Evolutionary conservation across 768 basidiomycete genomes (phyloP), one percentile per base, ranked within the genome.

Genomic region (Clavulina sp.): DNA sequence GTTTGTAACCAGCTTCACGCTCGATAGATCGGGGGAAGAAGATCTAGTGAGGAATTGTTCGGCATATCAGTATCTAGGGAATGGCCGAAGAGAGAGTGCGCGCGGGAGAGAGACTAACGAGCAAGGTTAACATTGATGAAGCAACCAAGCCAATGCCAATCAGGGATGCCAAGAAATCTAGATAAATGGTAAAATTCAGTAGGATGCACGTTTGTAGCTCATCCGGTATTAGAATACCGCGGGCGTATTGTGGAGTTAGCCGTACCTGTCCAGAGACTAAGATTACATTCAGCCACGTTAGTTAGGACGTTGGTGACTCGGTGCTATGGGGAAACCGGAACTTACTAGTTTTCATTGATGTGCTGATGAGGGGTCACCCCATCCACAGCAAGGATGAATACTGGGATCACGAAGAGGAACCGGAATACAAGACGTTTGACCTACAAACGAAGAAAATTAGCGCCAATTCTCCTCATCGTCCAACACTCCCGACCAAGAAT

Each of bases 21-120:
- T 81, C 73, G 41, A 80, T 71, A 4, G 80, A 81, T 36, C 84
- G 80, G 49, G 84, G 84, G 68, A 86, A 87, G 70, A 87, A 87
- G 32, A 86, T 83, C 48, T 49, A n/a, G n/a, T n/a, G n/a, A n/a
- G 43, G 1, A 49, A 49, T n/a, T 34, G 16, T 7, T 7, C 24
- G 32, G 9, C 48, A 26, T 23, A 13, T 18, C 16, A 18, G 7
- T 16, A 18, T 46, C 43, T 16, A 13, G 26, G 26, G 26, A 24
- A n/a, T n/a, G n/a, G n/a, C n/a, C n/a, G n/a, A n/a, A n/a, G n/a
- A n/a, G n/a, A n/a, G n/a, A n/a, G n/a, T n/a, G 31, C 24, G 16
- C 24, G 48, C 7, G 43, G 43, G 7, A 46, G 24, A 16, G 16
- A 29, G 7, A 49, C 48, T 29, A 16, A 33, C 48, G 41, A 84